Evolutionary conservation across 768 basidiomycete genomes (phyloP).

Genomic region (Lactarius akahatsu): DNA sequence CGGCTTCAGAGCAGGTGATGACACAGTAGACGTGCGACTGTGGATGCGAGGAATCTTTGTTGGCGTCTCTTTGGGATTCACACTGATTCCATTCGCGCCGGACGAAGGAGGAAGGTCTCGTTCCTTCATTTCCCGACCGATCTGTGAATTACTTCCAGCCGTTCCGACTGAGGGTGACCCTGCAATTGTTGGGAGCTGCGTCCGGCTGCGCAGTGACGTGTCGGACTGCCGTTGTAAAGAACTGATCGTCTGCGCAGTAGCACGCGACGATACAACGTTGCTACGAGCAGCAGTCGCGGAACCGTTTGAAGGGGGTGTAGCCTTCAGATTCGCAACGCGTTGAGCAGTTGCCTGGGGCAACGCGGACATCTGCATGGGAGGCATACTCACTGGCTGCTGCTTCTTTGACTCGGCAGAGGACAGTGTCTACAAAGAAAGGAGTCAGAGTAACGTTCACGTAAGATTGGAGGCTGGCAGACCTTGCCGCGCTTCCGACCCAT

Average conservation of each 20-base stretch:
- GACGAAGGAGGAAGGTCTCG: conserved; percentile 55
- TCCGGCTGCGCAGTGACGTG: conserved; percentile 69
- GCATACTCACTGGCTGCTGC: conserved; percentile 65
- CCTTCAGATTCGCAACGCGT: conserved; percentile 80
- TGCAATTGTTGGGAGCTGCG: conserved; percentile 85
- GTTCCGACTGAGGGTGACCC: conserved; percentile 89
- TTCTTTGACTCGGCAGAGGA: conserved; percentile 83
- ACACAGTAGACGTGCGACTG: conserved; percentile 73
- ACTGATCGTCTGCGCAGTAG: conserved; percentile 80
- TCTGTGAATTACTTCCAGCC: conserved; percentile 43
- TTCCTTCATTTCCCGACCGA: conserved; percentile 44
- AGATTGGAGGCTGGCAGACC: conserved; percentile 45
- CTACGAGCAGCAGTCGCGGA: conserved; percentile 45
- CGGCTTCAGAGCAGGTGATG: conserved; percentile 69
- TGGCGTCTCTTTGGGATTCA: conserved; percentile 76
- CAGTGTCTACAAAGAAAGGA: conserved; percentile 55
- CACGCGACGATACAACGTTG: conserved; percentile 54
- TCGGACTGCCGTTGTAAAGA: conserved; percentile 89
- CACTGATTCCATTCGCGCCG: conserved; percentile 49
- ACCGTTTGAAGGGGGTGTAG: conserved; percentile 46
- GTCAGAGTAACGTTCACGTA: conserved; percentile 14
- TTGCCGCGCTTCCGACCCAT: conserved; percentile 91
- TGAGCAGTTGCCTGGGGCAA: conserved; percentile 79
- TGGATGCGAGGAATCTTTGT: conserved; percentile 93
- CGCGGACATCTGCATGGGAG: conserved; percentile 89